Evolutionary conservation across 768 basidiomycete genomes (phyloP), one percentile per base, ranked within the genome.

Genomic region (Macrolepiota fuliginosa): DNA sequence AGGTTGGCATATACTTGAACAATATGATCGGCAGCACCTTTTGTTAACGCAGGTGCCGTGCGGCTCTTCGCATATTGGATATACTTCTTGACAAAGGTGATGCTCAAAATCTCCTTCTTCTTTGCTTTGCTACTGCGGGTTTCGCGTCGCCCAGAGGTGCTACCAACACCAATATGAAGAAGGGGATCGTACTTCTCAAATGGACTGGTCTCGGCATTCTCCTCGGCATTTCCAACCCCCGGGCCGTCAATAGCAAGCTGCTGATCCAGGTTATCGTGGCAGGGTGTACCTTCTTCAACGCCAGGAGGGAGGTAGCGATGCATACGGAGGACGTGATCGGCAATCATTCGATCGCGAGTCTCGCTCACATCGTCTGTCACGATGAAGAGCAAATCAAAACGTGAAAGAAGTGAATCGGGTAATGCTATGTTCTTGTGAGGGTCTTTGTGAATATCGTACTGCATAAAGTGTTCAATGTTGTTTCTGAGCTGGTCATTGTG

Each of bases 391-490:
- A 99, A 77, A 79, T 99, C 96, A 78, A 99, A 99, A 86, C 96
- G 96, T 24, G 96, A 98, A 39, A 99, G 85, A 40, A 99, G 84
- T 25, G 96, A 99, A 74, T 98, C 96, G 11, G 96, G 96, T 11
- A 99, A 85, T 12, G 96, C 96, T 64, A 99, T 99, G 70, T 99
- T 99, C 77, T 91, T 91, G 77, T 98, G 96, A 32, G 96, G 96
- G 73, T 99, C 96, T 75, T 99, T 99, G 78, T 99, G 96, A 40
- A 99, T 92, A 75, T 99, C 96, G 73, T 99, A 99, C 93, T 98
- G 70, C 35, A 62, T 45, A 53, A 57, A 57, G 68, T 32, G 22
- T 11, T 49, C 25, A 27, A 27, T 49, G 4, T 49, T 13, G 12
- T 49, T 15, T 27, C 10, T 25, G 22, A 11, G 25, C 6, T 17